A percentile compares a stretch with the other conserved stretches of the same genome.
These are phyloP conservation scores for Pythium coloratum DNA, from an alignment of 352 stramenopile species.

Conservation along the genomic window DNA sequence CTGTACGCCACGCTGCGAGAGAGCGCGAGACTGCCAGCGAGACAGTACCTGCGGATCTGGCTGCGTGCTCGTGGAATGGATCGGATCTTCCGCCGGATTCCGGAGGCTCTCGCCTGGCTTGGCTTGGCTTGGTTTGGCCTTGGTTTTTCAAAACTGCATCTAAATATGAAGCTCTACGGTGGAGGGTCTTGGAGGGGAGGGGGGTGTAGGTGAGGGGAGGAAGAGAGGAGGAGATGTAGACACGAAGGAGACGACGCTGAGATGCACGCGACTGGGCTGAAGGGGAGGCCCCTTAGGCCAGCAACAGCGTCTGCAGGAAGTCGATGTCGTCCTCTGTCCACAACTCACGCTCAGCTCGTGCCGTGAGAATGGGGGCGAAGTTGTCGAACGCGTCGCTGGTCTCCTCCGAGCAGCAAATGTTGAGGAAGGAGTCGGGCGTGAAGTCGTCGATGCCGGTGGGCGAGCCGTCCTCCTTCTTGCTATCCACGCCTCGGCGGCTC, in stretches of 20 bases:
- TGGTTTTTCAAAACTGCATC: background rate
- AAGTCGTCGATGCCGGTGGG: constrained; percentile 69
- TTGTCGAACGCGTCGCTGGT: constrained; percentile 34
- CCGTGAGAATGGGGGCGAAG: constrained; percentile 50
- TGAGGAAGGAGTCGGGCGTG: constrained; percentile 51
- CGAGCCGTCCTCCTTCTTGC: constrained; percentile 41
- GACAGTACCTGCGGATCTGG: background rate
- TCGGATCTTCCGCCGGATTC: constrained; percentile 5
- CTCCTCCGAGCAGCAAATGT: constrained; percentile 37
- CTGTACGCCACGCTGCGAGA: background rate
- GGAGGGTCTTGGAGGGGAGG: background rate
- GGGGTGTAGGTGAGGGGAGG: too few species aligned
- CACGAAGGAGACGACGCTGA: background rate
- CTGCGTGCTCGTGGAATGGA: background rate
- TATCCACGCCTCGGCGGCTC: background rate
- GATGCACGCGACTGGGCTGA: background rate
- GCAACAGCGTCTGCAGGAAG: constrained; percentile 72
- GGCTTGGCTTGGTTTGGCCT: background rate
- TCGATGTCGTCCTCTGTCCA: constrained; percentile 85
- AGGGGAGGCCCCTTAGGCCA: constrained; percentile 35
- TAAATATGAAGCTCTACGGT: background rate
- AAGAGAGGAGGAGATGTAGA: background rate
- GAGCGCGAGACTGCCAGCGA: background rate
- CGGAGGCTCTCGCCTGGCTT: background rate
- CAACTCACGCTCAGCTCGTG: constrained; percentile 48